Base-by-base conservation (phyloP, 148 eudicot species). In the Persicaria maculosa region DNA sequence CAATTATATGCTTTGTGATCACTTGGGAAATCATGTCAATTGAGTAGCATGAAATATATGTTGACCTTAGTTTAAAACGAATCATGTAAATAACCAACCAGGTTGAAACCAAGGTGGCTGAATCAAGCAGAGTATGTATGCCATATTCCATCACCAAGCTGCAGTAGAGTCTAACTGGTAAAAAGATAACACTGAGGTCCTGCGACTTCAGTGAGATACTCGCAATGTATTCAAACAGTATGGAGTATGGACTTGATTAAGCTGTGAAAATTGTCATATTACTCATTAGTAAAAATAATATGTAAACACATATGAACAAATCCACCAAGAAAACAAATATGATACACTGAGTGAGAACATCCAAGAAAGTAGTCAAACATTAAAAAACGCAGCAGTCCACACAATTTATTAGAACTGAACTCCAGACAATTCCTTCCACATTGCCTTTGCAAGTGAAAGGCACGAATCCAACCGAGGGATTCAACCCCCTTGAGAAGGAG, bases 91-190 rank as follows among this genome's bases (percentile, higher is more conserved):
- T 81, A 54, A 84, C 86, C 86, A 84, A 84, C 19, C 77, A 50
- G 36, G 86, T 84, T 61, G 86, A 74, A 3, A 71, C 82, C 50
- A 84, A 73, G 16, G 86, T 79, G 46, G 84, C 78, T 75, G 79
- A 40, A 73, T 84, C 84, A 45, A 84, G 80, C n/a, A 84, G 0
- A 10, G 84, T 84, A 68, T 84, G 86, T 61, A 84, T 81, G 59
- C 79, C 86, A 48, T 81, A 81, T 74, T 84, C 86, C 86, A 84
- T 81, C 55, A 84, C 84, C 76, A 81, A 73, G 64, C 82, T 84
- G 74, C 84, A 81, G 47, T 81, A 81, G 6, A 84, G 73, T 74
- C 86, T 84, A 48, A 81, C 79, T 40, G 78, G 82, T 69, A 84
- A 68, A 69, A 83, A 83, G 9, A 81, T 73, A 67, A 84, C 84